Evolutionary conservation across 1,139 yeast genomes (phyloP), one percentile per base, ranked within the genome.

Genomic region (Schizosaccharomyces versatilis): DNA sequence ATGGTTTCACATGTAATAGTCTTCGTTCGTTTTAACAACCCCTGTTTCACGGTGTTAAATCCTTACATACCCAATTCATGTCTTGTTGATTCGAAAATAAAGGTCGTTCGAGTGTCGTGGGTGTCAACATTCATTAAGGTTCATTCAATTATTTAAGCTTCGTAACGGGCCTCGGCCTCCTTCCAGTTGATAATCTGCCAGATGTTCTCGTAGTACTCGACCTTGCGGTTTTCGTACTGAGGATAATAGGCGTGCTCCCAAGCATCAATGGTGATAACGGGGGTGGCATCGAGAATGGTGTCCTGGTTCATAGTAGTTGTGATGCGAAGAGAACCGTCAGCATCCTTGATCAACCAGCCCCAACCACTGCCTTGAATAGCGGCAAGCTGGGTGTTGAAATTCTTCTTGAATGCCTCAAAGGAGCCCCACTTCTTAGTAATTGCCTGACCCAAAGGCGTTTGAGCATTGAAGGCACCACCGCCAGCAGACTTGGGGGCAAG

Each of bases 161-260:
- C 67, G 64, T 67, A 81, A 65, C 85, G 77, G 69, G 73, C 75
- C 66, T 80, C 90, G 59, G 95, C 97, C 70, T 83, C 95, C 70
- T 81, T 77, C 97, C 97, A 88, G 79, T 85, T 86, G 71, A 88
- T 79, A 54, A 88, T 95, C 66, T 84, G 82, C 97, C 97, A 88
- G 69, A 88, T 84, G 59, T 94, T 94, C 72, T 85, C 81, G 78
- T 88, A 88, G 73, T 88, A 88, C 68, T 88, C 95, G 53, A 71
- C 94, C 76, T 88, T 88, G 68, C 81, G 90, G 72, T 88, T 88
- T 72, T 84, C 83, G 75, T 88, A 88, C 71, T 88, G 96, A 71
- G 88, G 76, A 77, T 88, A 88, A 75, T 86, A 88, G 56, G 97
- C 96, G 67, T 88, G 97, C 71, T 88, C 97, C 97, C 97, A 88